Evolutionary conservation across 1,139 yeast genomes (phyloP).

Genomic region (Nakaseomyces delphensis): DNA sequence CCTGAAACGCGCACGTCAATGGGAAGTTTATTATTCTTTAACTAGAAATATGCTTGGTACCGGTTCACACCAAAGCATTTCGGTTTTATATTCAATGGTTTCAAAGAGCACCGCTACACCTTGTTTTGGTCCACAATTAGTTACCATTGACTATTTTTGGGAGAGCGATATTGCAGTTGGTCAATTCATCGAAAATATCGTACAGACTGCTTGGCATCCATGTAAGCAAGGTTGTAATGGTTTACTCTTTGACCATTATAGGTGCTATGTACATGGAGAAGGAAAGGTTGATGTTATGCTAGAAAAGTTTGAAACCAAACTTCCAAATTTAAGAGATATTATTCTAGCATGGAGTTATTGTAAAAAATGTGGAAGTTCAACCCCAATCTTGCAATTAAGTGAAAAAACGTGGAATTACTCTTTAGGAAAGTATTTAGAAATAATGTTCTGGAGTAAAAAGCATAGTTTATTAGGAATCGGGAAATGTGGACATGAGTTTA

Average conservation of each 20-base stretch:
- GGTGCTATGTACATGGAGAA: conserved; percentile 81
- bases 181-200: conserved; percentile 72
- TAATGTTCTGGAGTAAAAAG: conserved; percentile 66
- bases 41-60: conserved; percentile 51
- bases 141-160: conserved; percentile 79
- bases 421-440: conserved; percentile 84
- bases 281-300: conserved; percentile 74
- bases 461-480: conserved; percentile 40
- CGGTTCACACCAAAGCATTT: conserved; percentile 66
- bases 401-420: conserved; percentile 86
- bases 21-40: conserved; percentile 51
- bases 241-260: conserved; percentile 60
- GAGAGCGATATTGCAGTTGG: conserved; percentile 89
- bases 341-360: conserved; percentile 92
- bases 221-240: conserved; percentile 84
- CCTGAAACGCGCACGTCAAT: conserved; percentile 42
- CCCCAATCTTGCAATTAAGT: conserved; percentile 80
- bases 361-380: conserved; percentile 61
- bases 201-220: conserved; percentile 52
- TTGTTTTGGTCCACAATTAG: conserved; percentile 80
- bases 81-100: conserved; percentile 72
- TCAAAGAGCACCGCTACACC: conserved; percentile 83
- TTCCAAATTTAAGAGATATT: conserved; percentile 57
- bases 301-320: conserved; percentile 48
- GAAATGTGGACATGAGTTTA: conserved; percentile 69